Evolutionary conservation across 768 basidiomycete genomes (phyloP), one percentile per base, ranked within the genome.

Genomic region (Cyclocybe cylindracea): DNA sequence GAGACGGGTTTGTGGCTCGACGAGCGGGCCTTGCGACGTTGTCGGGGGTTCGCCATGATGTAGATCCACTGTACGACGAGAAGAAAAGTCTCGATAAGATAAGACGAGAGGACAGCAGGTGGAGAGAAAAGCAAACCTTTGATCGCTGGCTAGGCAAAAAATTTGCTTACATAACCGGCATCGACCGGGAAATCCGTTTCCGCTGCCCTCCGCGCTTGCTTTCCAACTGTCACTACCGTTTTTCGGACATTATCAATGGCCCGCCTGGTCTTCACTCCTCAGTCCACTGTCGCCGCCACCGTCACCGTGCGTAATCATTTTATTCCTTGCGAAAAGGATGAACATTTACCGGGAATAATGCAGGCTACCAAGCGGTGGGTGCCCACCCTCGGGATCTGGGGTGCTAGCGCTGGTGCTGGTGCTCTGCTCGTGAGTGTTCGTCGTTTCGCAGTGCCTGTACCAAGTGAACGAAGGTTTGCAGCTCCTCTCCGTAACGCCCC

Each of bases 1-100:
- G 85, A 85, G 46, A 91, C 80, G 16, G 86, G 72, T 57, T 75
- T 85, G 67, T 92, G 79, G n/a, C 83, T 75, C 13, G 85, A 83
- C 19, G 94, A 94, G 39, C 87, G 84, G 16, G 80, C 69, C 74
- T 98, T 98, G 61, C 86, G 82, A 54, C 94, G 82, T 70, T 98
- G 96, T 50, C 95, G 85, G 58, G 95, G 95, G 68, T 97, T 98
- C 49, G 86, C 93, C 95, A 98, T 97, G 16, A 19, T 65, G 37
- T 37, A 38, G 35, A 46, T 39, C 10, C 9, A 13, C n/a, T 46
- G 37, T 19, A 37, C 14, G n/a, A 37, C 8, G 36, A 19, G 10
- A n/a, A 16, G 44, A 31, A 37, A 16, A 10, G 9, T 10, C 29
- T 14, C 38, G 19, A 46, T 38, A 42, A 34, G 10, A 14, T 36